Conservation (phyloP, 2,329 filamentous ascomycete species). For the Xylaria sp. region DNA sequence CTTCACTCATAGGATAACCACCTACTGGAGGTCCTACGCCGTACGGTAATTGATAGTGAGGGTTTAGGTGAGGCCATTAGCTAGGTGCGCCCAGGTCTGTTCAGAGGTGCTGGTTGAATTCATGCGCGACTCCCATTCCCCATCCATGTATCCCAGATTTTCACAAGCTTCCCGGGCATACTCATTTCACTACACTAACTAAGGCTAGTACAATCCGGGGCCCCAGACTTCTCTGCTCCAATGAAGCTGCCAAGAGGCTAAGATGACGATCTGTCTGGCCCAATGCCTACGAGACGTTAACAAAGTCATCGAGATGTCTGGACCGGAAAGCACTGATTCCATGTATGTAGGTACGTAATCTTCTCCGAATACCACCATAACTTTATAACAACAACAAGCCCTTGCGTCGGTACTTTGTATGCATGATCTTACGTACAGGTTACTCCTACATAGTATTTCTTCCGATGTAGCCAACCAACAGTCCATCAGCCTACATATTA, state of each 20-base stretch:
- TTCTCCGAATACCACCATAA: not conserved
- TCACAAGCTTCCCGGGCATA: no score
- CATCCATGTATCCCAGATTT: not conserved
- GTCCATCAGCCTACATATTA: no score
- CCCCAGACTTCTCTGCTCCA: constrained; percentile 9
- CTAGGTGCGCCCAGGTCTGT: not conserved
- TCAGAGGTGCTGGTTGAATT: not conserved
- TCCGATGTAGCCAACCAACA: no score
- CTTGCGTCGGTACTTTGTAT: no score
- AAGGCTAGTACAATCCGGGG: not conserved
- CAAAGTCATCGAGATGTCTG: not conserved
- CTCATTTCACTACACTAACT: not conserved
- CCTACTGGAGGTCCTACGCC: no score
- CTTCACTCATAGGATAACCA: not conserved
- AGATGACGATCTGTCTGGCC: not conserved
- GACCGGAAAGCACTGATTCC: not conserved
- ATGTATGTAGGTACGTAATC: constrained; percentile 17
- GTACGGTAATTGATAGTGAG: no score
- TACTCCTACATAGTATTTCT: no score
- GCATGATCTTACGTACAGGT: no score
- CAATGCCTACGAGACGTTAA: not conserved
- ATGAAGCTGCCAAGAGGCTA: not conserved
- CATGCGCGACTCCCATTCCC: constrained; percentile 3
- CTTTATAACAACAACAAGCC: no score
- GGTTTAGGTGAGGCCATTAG: no score